Conservation (phyloP, 148 eudicot genomes). For the Persicaria maculosa region DNA sequence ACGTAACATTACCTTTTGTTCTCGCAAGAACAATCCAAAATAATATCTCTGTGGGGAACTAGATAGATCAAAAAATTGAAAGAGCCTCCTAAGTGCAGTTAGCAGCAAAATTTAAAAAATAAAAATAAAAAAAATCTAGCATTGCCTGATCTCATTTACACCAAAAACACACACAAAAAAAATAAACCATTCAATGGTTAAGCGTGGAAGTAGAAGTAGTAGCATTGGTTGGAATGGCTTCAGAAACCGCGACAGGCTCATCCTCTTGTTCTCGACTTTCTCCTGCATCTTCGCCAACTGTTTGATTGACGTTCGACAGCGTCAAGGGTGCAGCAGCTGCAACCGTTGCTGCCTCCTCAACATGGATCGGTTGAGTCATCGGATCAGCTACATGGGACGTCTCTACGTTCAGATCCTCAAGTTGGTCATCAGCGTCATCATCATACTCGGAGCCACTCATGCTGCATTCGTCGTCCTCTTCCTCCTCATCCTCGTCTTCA, state of each 20-base stretch:
- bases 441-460: conserved; percentile 26
- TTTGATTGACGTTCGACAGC: not conserved
- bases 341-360: not conserved
- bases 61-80: not conserved
- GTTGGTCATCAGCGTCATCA: conserved; percentile 25
- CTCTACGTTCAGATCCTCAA: conserved; percentile 25
- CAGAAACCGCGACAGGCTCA: not conserved
- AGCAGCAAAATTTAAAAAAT: not conserved
- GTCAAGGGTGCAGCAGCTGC: not conserved
- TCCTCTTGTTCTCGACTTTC: not conserved
- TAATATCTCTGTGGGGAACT: not conserved
- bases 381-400: conserved; percentile 18
- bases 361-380: conserved; percentile 1
- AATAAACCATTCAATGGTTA: not conserved
- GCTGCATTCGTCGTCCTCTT: conserved; percentile 19
- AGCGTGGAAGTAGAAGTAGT: not conserved
- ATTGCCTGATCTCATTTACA: not conserved
- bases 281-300: not conserved
- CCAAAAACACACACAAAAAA: not conserved
- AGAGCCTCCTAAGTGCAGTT: not conserved
- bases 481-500: conserved; percentile 23
- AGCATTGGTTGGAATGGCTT: not conserved
- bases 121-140: not conserved
- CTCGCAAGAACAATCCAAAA: not conserved
- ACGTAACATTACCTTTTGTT: not conserved